Percentiles rank a stretch among this genome's conserved stretches.
phyloP scores from a whole-genome alignment of 2,329 filamentous ascomycete species.

The Metarhizium robertsii region DNA sequence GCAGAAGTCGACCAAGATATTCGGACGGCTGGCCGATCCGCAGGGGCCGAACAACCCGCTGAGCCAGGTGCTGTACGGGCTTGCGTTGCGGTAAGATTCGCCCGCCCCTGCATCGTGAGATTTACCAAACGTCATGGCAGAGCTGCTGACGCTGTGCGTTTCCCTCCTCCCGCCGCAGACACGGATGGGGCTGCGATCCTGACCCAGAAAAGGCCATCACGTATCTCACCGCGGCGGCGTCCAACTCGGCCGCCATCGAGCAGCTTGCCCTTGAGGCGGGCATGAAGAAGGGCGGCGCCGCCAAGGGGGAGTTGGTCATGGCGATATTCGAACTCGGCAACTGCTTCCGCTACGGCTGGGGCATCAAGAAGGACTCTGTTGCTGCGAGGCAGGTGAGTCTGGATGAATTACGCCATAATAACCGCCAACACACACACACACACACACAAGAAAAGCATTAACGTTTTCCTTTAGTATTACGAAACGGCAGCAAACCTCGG shows the following conservation, averaged over 20 bases:
- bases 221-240: conserved; percentile 81
- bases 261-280: conserved; percentile 76
- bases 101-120: conserved; percentile 12
- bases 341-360: conserved; percentile 92
- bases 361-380: conserved; percentile 73
- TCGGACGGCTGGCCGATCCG: conserved; percentile 74
- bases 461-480: conserved; percentile 59
- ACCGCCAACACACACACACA: no score
- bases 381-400: conserved; percentile 65
- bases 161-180: conserved; percentile 39
- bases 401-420: neutral
- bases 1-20: conserved; percentile 71
- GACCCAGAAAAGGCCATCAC: conserved; percentile 65
- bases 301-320: conserved; percentile 91
- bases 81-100: conserved; percentile 64
- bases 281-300: conserved; percentile 84
- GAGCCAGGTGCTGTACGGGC: conserved; percentile 90
- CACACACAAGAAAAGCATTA: neutral
- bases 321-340: conserved; percentile 94
- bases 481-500: conserved; percentile 95
- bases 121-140: neutral
- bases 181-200: conserved; percentile 82
- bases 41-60: conserved; percentile 82
- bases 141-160: neutral
- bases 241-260: conserved; percentile 83